Base-by-base conservation (phyloP, 2,329 filamentous ascomycete genomes). In the Pleurostoma richardsiae region DNA sequence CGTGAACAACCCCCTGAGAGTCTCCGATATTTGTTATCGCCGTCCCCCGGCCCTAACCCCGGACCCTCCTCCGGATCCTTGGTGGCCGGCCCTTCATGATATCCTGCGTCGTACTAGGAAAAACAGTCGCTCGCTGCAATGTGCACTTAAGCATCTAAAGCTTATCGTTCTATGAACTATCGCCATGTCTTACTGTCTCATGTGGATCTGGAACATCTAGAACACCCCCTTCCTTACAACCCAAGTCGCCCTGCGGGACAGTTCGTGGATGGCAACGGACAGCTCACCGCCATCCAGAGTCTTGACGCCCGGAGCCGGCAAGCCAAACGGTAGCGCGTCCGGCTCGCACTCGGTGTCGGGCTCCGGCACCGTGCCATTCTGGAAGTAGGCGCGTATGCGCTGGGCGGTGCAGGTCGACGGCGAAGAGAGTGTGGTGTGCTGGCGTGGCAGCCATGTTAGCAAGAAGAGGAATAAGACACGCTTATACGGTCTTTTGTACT, bases 381-480 rank as follows among this genome's bases (percentile, higher is more conserved):
- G 68, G 53, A 77, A 74, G 50, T 77, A 76, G 11, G 57, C 55
- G 4, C 60, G 63, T 7, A 77, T 62, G 19, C 67, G 52, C n/a
- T 51, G 53, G 1, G 68, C 64, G 3, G 71, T 74, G 52, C 73
- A 77, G 1, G 60, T 58, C 1, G 71, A 74, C 1, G 72, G 63
- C 4, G 70, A 66, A 1, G 73, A 62, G 4, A 73, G 56, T 10
- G 67, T 69, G 5, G 75, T 79, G 50, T 83, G 80, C 72, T 77
- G 42, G 7, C 19, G 19, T 19, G 0, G 6, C 4, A 33, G 19
- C 11, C 5, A 40, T 38, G 30, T 52, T 40, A 51, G 43, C 4
- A 6, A 7, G 4, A 28, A 0, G 19, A 10, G 4, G 30, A 40
- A 30, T 54, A 36, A 50, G 40, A 7, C 36, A 26, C n/a, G 30